phyloP scores from a whole-genome alignment of 306 rosid genomes.

The Spatholobus suberectus region DNA sequence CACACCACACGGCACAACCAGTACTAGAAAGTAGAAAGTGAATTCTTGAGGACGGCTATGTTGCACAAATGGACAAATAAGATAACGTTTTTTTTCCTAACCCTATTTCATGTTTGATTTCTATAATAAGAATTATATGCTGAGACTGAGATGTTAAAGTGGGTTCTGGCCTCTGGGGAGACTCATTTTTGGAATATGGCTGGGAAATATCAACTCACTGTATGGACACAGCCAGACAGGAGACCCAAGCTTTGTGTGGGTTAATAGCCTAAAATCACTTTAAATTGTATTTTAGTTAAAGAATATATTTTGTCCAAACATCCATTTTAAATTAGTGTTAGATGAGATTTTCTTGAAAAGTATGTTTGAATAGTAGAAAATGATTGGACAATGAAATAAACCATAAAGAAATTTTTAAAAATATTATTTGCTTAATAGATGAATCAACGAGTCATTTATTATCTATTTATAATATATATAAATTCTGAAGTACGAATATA shows the following conservation, averaged over 20 bases:
- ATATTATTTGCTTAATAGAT: not conserved
- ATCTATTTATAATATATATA: no score
- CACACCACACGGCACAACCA: not conserved
- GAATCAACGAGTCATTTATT: not conserved
- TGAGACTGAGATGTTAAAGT: not conserved
- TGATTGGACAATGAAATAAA: not conserved
- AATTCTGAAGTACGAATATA: no score
- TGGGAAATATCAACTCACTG: not conserved
- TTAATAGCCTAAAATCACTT: no score
- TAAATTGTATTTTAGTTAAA: no score
- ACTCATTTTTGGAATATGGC: not conserved
- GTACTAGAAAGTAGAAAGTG: not conserved
- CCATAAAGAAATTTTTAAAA: not conserved
- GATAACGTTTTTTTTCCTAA: not conserved
- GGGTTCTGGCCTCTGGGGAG: not conserved
- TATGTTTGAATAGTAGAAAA: not conserved
- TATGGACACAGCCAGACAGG: no score
- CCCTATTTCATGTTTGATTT: not conserved
- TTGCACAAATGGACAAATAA: not conserved
- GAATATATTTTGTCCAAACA: no score
- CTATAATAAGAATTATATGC: not conserved
- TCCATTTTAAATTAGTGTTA: not conserved
- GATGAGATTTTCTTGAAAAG: not conserved
- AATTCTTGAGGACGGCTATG: not conserved
- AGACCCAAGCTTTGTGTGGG: not conserved